These are phyloP conservation scores for Ligustrum vulgare DNA, from an alignment of 257 asterid genomes.

Conservation along the genomic window DNA sequence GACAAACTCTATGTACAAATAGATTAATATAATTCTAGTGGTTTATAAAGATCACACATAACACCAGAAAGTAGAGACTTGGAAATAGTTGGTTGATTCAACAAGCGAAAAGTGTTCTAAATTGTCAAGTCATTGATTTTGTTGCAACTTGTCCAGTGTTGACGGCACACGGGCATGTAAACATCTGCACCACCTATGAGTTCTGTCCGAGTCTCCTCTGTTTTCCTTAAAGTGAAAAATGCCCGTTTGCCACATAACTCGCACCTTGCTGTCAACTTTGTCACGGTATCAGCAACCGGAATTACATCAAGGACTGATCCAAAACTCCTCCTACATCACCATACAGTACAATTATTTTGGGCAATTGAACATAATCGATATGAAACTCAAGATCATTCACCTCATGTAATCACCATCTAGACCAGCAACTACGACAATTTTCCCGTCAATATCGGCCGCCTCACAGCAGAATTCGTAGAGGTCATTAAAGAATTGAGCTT, in stretches of 20 bases:
- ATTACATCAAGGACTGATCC: constrained; percentile 75
- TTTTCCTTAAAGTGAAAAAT: constrained; percentile 74
- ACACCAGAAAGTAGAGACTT: no score
- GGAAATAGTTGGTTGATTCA: no score
- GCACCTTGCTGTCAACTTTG: constrained; percentile 79
- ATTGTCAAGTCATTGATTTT: constrained; percentile 15
- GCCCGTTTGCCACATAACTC: constrained; percentile 71
- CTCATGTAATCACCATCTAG: constrained; percentile 90
- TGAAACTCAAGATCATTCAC: constrained; percentile 19
- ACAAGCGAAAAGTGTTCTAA: constrained; percentile 1
- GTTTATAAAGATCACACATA: no score
- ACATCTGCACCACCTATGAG: constrained; percentile 84
- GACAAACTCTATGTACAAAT: no score
- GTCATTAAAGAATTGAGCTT: constrained; percentile 83
- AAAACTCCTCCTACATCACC: constrained; percentile 46
- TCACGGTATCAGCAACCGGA: constrained; percentile 77
- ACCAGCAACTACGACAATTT: constrained; percentile 74
- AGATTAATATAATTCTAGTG: no score
- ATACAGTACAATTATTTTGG: not conserved
- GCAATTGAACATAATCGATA: not conserved
- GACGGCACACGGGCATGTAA: constrained; percentile 93
- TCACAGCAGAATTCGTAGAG: constrained; percentile 77
- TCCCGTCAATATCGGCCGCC: constrained; percentile 79
- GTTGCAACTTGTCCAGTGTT: constrained; percentile 45
- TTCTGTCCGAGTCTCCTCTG: constrained; percentile 50